Conservation (phyloP, 352 stramenopile genomes). For the Phytopythium cucurbitacearum region DNA sequence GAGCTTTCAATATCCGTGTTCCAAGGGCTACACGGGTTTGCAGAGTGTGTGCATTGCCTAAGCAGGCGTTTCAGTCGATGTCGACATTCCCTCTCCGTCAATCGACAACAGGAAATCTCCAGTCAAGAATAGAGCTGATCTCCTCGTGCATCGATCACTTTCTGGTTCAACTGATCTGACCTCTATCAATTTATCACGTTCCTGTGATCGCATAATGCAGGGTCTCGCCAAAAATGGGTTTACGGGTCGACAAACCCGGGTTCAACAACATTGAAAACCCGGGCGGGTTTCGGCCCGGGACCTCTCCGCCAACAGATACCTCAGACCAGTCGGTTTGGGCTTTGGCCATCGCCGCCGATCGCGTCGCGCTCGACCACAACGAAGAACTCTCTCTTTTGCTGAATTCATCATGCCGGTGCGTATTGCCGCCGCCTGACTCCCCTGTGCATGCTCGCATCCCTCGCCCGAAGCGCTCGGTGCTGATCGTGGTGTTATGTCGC, state of each 20-base stretch:
- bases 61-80: too few relatives aligned
- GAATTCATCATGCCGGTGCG: constrained; percentile 10
- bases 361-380: neutral
- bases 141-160: too few relatives aligned
- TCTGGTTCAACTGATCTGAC: too few relatives aligned
- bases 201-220: neutral
- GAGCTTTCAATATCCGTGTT: too few relatives aligned
- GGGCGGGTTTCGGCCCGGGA: constrained; percentile 3
- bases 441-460: too few relatives aligned
- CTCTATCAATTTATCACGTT: too few relatives aligned
- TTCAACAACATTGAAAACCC: neutral
- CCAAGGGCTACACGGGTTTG: too few relatives aligned
- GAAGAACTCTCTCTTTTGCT: constrained; percentile 10
- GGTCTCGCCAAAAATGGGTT: neutral
- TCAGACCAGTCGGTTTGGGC: too few relatives aligned
- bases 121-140: too few relatives aligned
- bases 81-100: too few relatives aligned
- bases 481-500: neutral
- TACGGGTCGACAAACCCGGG: neutral
- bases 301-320: constrained; percentile 2
- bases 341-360: neutral
- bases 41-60: too few relatives aligned
- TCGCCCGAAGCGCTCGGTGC: neutral
- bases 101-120: too few relatives aligned
- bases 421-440: neutral